Percentiles rank a stretch among this genome's conserved stretches.
Evolutionary conservation across 208 protist species (phyloP).

Genomic region (Herpetomonas tarakana): DNA sequence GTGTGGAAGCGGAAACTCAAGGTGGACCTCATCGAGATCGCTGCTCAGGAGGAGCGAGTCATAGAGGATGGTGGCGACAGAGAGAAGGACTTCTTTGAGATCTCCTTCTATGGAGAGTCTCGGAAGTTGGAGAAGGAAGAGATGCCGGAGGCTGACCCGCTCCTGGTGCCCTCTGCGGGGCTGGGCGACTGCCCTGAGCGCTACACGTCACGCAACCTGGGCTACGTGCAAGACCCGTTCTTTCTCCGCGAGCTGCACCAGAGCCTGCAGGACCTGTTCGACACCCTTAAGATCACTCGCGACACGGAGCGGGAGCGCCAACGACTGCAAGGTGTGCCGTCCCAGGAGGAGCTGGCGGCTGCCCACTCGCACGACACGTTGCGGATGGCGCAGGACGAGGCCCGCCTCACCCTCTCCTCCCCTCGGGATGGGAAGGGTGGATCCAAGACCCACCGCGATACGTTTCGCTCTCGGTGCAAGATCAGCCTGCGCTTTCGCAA

Average conservation of each 20-base stretch:
- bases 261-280: constrained; percentile 16
- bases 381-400: not conserved
- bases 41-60: constrained; percentile 18
- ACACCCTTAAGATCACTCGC: constrained; percentile 2
- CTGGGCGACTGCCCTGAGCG: not conserved
- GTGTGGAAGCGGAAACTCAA: constrained; percentile 35
- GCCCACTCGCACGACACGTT: not conserved
- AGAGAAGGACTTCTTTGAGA: constrained; percentile 18
- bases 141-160: constrained; percentile 1
- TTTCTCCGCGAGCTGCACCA: constrained; percentile 23
- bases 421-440: constrained; percentile 1
- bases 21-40: constrained; percentile 7
- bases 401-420: constrained; percentile 12
- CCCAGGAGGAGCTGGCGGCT: not conserved
- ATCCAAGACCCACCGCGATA: not conserved
- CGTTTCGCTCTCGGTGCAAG: not conserved
- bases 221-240: constrained; percentile 14
- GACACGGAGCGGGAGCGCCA: constrained; percentile 7
- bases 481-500: constrained; percentile 10
- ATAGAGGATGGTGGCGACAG: constrained; percentile 17
- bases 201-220: not conserved
- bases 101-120: constrained; percentile 16
- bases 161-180: constrained; percentile 12
- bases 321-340: not conserved
- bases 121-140: constrained; percentile 12